These are phyloP conservation scores for Arthrobotrys megalospora DNA, from an alignment of 2,329 filamentous ascomycete species.

Conservation along the genomic window DNA sequence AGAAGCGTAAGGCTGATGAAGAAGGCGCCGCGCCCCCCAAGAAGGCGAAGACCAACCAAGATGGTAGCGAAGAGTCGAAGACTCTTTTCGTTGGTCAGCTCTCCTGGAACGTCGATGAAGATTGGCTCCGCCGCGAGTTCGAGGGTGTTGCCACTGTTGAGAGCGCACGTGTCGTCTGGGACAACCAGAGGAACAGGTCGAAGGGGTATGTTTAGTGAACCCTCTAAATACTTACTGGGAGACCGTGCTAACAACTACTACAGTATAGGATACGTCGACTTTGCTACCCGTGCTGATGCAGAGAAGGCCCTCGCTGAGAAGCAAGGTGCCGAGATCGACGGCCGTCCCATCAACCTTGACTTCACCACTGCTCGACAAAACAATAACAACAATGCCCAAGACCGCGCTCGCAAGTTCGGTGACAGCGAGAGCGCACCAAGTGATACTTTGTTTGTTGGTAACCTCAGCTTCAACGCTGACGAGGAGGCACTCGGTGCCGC, in stretches of 20 bases:
- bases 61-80: constrained; percentile 67
- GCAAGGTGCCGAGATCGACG: constrained; percentile 81
- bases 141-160: constrained; percentile 85
- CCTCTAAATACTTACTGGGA: neutral
- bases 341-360: constrained; percentile 83
- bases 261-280: constrained; percentile 92
- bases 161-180: constrained; percentile 81
- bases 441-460: constrained; percentile 92
- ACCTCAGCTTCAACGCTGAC: constrained; percentile 86
- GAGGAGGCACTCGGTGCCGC: constrained; percentile 81
- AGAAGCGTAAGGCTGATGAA: constrained; percentile 78
- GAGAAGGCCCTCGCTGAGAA: constrained; percentile 81
- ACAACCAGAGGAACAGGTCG: constrained; percentile 84
- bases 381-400: constrained; percentile 71
- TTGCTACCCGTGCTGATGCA: constrained; percentile 77
- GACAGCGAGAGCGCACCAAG: constrained; percentile 84
- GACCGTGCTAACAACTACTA: constrained; percentile 63
- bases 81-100: constrained; percentile 93
- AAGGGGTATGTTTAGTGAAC: constrained; percentile 75
- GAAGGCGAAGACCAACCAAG: constrained; percentile 76
- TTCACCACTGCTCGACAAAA: constrained; percentile 78
- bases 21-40: constrained; percentile 72
- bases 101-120: constrained; percentile 91
- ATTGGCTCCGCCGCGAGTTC: constrained; percentile 90
- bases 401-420: constrained; percentile 79